Evolutionary conservation across 2,329 filamentous ascomycete species (phyloP).

Genomic region (Trichoderma aggressivum): DNA sequence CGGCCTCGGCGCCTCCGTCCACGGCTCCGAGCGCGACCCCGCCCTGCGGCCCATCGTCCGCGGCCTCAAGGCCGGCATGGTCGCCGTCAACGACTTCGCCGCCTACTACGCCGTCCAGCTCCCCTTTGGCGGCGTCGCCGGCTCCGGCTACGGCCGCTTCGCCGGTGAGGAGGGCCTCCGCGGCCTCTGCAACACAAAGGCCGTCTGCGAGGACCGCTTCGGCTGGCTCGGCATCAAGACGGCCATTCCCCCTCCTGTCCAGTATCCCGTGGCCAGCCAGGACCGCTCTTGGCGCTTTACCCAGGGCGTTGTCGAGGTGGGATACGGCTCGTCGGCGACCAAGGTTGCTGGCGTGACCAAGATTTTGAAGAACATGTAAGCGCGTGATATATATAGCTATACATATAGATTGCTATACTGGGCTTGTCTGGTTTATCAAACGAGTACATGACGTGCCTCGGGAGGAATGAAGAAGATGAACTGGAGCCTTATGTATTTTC

Average conservation of each 20-base stretch:
- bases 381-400: neutral
- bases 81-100: slow-evolving; percentile 93
- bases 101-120: slow-evolving; percentile 90
- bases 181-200: slow-evolving; percentile 82
- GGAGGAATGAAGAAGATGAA: neutral
- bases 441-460: neutral
- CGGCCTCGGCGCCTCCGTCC: slow-evolving; percentile 85
- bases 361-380: slow-evolving; percentile 43
- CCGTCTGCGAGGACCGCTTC: slow-evolving; percentile 73
- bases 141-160: slow-evolving; percentile 90
- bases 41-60: slow-evolving; percentile 62
- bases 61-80: slow-evolving; percentile 79
- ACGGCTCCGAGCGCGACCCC: slow-evolving; percentile 62
- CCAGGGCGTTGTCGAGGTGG: slow-evolving; percentile 57
- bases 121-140: slow-evolving; percentile 87
- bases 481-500: neutral
- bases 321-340: slow-evolving; percentile 46
- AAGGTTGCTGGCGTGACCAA: slow-evolving; percentile 41
- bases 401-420: neutral
- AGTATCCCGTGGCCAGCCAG: slow-evolving; percentile 73
- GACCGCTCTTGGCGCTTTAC: slow-evolving; percentile 63
- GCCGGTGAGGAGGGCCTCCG: slow-evolving; percentile 85
- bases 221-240: slow-evolving; percentile 64
- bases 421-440: neutral
- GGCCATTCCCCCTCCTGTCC: slow-evolving; percentile 72